A percentile compares a stretch with the other conserved stretches of the same genome.
Evolutionary conservation across 768 basidiomycete species (phyloP).

Genomic region (Mycena metata): DNA sequence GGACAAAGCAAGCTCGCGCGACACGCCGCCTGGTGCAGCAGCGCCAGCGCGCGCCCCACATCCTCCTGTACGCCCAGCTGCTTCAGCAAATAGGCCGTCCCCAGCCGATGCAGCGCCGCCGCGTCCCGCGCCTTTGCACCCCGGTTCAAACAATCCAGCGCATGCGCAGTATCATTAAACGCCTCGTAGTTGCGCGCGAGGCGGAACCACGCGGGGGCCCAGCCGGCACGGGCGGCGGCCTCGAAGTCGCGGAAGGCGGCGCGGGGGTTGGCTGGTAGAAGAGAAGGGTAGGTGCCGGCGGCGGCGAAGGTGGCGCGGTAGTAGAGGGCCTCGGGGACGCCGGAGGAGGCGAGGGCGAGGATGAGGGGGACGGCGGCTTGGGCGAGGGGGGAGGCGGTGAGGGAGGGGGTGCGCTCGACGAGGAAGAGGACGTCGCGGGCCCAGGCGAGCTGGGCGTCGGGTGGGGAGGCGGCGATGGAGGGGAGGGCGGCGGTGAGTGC

Average conservation of each 20-base stretch:
- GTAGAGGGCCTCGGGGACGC: conserved; percentile 78
- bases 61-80: conserved; percentile 78
- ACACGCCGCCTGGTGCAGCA: conserved; percentile 83
- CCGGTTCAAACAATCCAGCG: not conserved
- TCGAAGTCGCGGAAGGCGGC: conserved; percentile 93
- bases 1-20: conserved; percentile 81
- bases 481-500: conserved; percentile 66
- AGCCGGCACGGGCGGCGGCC: conserved; percentile 82
- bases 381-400: conserved; percentile 57
- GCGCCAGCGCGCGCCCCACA: conserved; percentile 55
- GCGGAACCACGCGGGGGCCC: conserved; percentile 87
- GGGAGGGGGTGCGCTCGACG: conserved; percentile 69
- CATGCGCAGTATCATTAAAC: conserved; percentile 4
- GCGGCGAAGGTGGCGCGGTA: conserved; percentile 81
- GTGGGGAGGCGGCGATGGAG: conserved; percentile 65
- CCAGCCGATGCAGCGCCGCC: conserved; percentile 67
- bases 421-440: conserved; percentile 86
- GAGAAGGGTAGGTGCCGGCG: conserved; percentile 78
- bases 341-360: conserved; percentile 65
- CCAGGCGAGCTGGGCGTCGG: conserved; percentile 83
- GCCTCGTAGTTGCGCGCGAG: conserved; percentile 94
- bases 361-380: conserved; percentile 76
- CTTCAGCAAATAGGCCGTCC: conserved; percentile 92
- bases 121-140: conserved; percentile 59
- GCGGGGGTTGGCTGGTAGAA: conserved; percentile 76